Base-by-base conservation (phyloP, 1,284 basidiomycete species). In the Schizophyllum commune region DNA sequence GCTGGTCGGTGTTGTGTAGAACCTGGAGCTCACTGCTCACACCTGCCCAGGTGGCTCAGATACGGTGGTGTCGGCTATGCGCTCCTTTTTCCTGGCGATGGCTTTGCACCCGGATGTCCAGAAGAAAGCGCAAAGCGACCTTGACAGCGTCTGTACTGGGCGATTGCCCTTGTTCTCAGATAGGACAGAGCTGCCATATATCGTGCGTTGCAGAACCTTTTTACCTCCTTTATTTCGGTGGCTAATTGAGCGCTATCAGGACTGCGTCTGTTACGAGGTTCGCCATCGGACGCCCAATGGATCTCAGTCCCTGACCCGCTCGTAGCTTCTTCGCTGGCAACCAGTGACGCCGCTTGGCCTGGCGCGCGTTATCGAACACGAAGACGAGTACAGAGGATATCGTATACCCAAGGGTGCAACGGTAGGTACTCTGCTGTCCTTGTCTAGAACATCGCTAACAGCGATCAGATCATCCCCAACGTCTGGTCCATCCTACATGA, bases 81-180 rank as follows among this genome's bases (percentile, higher is more conserved):
- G 79, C 63, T 75, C 77, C 0, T 83, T 83, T 65, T 80, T 83
- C 68, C 74, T 85, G 19, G 81, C 81, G 20, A 79, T 84, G 76
- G 68, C 81, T 1, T 72, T 82, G 17, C 70, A 80, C 66, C 83
- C 82, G 9, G 78, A 81, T 55, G 77, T 79, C 22, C 74, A 77
- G 59, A 75, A 70, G 64, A 78, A 76, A 61, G 87, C 85, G 1
- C 86, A 86, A 64, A 75, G 73, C 61, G 86, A 89, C 68, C 78
- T 89, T 61, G 86, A 89, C 68, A 58, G 74, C 59, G 67, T 67
- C 27, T 32, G 33, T 2, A 58, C 27, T 21, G 68, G 66, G 51
- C 71, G 76, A 22, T 67, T 80, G 47, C 79, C 76, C 15, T 68
- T 67, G 17, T 74, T 77, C 57, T 63, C 65, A 9, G 78, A 79